Evolutionary conservation across 306 rosid species (phyloP).

Genomic region (Boehmeria nivea): DNA sequence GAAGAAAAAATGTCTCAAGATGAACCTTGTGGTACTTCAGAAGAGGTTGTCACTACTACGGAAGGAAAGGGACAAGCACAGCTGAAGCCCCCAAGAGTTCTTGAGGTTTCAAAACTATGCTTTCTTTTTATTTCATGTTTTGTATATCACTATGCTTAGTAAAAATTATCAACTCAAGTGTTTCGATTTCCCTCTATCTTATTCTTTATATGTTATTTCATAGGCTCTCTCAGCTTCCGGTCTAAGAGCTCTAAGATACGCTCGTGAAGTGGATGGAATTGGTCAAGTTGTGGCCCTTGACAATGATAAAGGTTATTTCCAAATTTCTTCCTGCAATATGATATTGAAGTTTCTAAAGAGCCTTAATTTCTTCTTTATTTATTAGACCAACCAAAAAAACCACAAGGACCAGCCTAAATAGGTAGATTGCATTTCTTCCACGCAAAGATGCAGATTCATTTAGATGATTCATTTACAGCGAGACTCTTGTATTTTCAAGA

Average conservation of each 20-base stretch:
- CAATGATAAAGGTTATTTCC: constrained; percentile 69
- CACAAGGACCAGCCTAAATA: too few relatives aligned
- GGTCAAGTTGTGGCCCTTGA: constrained; percentile 96
- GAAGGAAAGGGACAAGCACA: constrained; percentile 57
- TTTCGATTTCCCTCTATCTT: constrained; percentile 12
- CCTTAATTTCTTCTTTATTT: background rate
- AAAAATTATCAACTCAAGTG: background rate
- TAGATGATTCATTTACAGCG: too few relatives aligned
- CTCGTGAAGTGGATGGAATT: constrained; percentile 85
- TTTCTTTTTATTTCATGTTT: constrained; percentile 1
- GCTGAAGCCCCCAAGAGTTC: constrained; percentile 76
- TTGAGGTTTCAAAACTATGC: constrained; percentile 53
- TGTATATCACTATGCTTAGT: background rate
- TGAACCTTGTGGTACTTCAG: constrained; percentile 36
- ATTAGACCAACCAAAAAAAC: too few relatives aligned
- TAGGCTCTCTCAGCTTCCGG: constrained; percentile 99
- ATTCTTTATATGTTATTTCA: constrained; percentile 11
- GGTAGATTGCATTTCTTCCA: too few relatives aligned
- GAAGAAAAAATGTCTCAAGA: constrained; percentile 42
- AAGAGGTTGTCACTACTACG: constrained; percentile 32
- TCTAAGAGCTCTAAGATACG: constrained; percentile 91
- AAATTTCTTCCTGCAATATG: background rate
- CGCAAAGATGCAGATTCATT: too few relatives aligned
- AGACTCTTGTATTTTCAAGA: background rate
- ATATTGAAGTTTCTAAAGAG: background rate